Evolutionary conservation across 1,284 basidiomycete species (phyloP), one percentile per base, ranked within the genome.

Genomic region (Kalmanozyma brasiliensis): DNA sequence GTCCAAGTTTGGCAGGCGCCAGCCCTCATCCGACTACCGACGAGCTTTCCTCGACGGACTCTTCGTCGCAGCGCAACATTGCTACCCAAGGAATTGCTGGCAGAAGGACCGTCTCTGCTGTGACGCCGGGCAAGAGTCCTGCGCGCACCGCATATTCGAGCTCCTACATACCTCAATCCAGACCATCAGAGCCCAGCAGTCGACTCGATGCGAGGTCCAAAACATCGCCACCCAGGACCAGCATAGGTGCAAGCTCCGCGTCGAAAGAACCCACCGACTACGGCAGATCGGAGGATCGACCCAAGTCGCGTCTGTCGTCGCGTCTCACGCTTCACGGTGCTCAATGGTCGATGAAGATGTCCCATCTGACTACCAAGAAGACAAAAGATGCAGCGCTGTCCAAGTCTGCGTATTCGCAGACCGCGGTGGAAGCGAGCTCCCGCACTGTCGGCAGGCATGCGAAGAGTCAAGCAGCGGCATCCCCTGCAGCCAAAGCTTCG

Each of bases 241-340:
- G 34, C 30, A 26, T 42, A 7, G 19, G 20, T n/a, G 40, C 14
- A 10, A 60, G 41, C 35, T n/a, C 38, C 20, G 49, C 48, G 45
- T 40, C 34, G 8, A 38, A 43, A 37, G 20, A 4, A 22, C 34
- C 52, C 8, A 63, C 60, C n/a, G 60, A 63, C 41, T 57, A 52
- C 30, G 26, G 49, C 35, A 56, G 57, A 19, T n/a, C 38, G 17
- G 53, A 56, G 2, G 49, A 57, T 8, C 52, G 53, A 22, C 53
- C 60, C 6, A 38, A 23, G 20, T 63, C 60, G 1, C 60, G 60
- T 10, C 49, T 63, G 10, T 48, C 60, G 3, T 63, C 60, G 3
- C 60, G 52, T 16, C 44, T 63, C 23, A 52, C 38, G 33, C 52
- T 63, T 14, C 60, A 63, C 8, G 52, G 48, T 17, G 22, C 48